These are phyloP conservation scores for Monilinia vaccinii-corymbosi DNA, from an alignment of 2,329 filamentous ascomycete genomes.

Conservation along the genomic window DNA sequence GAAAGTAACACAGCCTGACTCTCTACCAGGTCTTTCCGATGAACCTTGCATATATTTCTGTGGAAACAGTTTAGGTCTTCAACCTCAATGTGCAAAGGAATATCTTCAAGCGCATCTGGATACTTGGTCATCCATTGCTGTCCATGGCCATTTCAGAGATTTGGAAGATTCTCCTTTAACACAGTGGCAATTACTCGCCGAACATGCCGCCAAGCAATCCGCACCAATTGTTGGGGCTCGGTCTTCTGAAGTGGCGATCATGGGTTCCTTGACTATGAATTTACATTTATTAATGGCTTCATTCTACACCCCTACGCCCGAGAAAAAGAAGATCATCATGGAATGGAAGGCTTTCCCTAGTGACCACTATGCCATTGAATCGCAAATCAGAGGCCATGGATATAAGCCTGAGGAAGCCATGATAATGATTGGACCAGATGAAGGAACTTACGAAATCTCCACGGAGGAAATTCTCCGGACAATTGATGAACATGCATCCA, in stretches of 20 bases:
- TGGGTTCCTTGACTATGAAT: conserved; percentile 75
- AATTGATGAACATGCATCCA: conserved; percentile 66
- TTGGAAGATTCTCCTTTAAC: conserved; percentile 59
- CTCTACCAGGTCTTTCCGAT: conserved; percentile 13
- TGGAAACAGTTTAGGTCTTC: conserved; percentile 81
- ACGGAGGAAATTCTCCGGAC: conserved; percentile 62
- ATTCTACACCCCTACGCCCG: conserved; percentile 55
- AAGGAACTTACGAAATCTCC: conserved; percentile 48
- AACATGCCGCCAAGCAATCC: conserved; percentile 60
- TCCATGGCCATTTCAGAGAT: conserved; percentile 71
- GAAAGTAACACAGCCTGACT: neutral
- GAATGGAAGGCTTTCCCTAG: conserved; percentile 83
- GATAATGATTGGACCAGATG: conserved; percentile 61
- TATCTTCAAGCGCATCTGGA: conserved; percentile 66
- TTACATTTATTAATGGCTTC: conserved; percentile 60
- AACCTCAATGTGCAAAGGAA: conserved; percentile 58
- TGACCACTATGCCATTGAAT: conserved; percentile 47
- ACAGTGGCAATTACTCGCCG: conserved; percentile 72
- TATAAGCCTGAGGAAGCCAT: conserved; percentile 55
- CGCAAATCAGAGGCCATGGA: conserved; percentile 7
- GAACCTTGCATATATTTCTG: conserved; percentile 66
- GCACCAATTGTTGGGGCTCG: conserved; percentile 67
- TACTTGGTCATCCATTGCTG: conserved; percentile 77
- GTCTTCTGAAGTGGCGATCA: conserved; percentile 68
- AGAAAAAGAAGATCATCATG: conserved; percentile 57